phyloP scores from a whole-genome alignment of 202 grass and related monocot species.

The Bolboschoenoplectus hybrid region DNA sequence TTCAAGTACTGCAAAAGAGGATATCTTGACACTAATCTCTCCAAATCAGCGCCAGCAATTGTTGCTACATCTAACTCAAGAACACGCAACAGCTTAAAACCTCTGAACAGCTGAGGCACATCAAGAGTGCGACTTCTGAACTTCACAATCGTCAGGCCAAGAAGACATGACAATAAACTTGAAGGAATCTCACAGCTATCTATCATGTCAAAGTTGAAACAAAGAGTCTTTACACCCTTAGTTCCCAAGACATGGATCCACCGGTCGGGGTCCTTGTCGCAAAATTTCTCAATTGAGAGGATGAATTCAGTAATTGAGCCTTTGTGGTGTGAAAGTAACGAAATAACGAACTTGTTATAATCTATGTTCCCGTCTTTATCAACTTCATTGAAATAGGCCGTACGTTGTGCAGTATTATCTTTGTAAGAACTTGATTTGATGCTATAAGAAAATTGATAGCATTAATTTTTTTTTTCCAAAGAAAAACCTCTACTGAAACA shows the following conservation, averaged over 20 bases:
- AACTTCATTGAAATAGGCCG: background rate
- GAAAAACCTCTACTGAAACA: too few species aligned
- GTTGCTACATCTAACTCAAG: background rate
- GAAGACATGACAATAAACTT: background rate
- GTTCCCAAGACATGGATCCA: background rate
- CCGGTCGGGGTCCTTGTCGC: background rate
- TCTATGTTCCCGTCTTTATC: background rate
- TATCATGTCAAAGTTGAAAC: background rate
- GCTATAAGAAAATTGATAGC: too few species aligned
- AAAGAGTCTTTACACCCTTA: background rate
- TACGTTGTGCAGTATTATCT: too few species aligned
- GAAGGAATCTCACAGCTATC: constrained; percentile 11
- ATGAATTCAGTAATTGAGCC: background rate
- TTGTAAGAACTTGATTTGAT: too few species aligned
- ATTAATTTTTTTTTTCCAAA: too few species aligned
- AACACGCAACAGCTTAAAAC: background rate
- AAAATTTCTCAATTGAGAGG: background rate
- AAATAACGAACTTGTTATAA: background rate
- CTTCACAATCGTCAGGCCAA: background rate
- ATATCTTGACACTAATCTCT: background rate
- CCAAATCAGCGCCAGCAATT: background rate
- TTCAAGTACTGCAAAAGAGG: background rate
- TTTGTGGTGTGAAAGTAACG: background rate
- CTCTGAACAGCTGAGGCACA: background rate
- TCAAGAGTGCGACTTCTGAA: background rate